These are phyloP conservation scores for Pyricularia grisea DNA, from an alignment of 2,329 filamentous ascomycete species.

Conservation along the genomic window DNA sequence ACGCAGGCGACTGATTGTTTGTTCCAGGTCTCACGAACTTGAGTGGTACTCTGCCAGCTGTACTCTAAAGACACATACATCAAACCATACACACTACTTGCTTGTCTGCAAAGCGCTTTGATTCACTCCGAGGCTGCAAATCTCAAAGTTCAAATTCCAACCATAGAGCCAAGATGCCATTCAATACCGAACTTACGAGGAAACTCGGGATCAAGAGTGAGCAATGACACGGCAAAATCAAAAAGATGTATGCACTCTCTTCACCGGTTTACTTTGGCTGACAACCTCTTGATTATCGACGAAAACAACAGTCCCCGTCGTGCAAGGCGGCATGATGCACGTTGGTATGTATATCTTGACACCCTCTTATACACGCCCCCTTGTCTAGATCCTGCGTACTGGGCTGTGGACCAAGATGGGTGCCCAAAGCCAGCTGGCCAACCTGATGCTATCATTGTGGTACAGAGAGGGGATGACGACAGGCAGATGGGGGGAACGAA, in stretches of 20 bases:
- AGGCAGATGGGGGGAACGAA: too few species aligned
- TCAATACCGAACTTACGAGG: constrained; percentile 48
- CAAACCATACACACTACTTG: background rate
- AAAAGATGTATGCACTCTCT: background rate
- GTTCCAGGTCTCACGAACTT: background rate
- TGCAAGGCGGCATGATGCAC: constrained; percentile 69
- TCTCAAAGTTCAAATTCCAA: background rate
- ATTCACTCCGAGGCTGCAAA: background rate
- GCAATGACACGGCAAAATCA: constrained; percentile 4
- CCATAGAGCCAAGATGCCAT: constrained; percentile 36
- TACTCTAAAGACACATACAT: background rate
- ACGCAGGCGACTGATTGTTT: background rate
- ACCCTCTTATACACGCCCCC: background rate
- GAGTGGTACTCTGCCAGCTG: background rate
- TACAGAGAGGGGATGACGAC: background rate
- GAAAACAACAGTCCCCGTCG: constrained; percentile 56
- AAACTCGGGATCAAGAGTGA: constrained; percentile 41
- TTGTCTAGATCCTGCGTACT: background rate
- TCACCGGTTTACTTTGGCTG: background rate
- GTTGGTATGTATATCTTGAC: constrained; percentile 10
- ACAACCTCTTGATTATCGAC: constrained; percentile 2
- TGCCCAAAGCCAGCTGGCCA: background rate
- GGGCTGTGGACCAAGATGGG: background rate
- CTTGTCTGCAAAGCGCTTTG: background rate
- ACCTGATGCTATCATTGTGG: background rate